Base-by-base conservation (phyloP, 495 filamentous ascomycete species). In the Sporormia fimetaria region DNA sequence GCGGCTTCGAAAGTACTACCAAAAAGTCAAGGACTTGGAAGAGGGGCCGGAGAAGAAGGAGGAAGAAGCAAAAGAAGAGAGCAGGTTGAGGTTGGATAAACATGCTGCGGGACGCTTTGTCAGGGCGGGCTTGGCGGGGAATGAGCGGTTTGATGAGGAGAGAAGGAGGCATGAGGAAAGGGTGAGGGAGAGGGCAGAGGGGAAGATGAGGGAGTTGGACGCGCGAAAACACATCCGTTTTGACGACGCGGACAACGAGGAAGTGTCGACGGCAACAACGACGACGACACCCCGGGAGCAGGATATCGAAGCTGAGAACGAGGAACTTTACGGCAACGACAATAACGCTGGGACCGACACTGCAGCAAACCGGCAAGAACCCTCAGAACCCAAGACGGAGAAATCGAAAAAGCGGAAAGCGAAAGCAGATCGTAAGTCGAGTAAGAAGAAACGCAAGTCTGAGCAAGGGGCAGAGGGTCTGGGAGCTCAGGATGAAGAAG, bases 1-100 rank as follows among this genome's bases (percentile, higher is more conserved):
- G 3, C 74, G 90, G 33, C 79, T 95, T 36, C 83, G 74, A 57
- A 80, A 87, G 58, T 95, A 95, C 61, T 87, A 92, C 55, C 75
- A 75, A n/a, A 98, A 96, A 65, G 87, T 95, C 53, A 81, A 92
- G 57, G 61, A 56, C 22, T 62, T 73, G 35, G 74, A 83, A 56
- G 61, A 49, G 1, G 63, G 61, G 67, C 37, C 14, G 37, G 40
- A 6, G 30, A 66, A 69, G 37, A 69, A 73, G 43, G 67, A 68
- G 22, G 69, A 71, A 16, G 10, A 14, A 6, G 33, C 46, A 39
- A 8, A 33, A 32, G 11, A 20, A 33, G 25, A 27, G 25, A 63
- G 26, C 5, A n/a, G n/a, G 8, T n/a, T 74, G 54, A 73, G 60
- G 5, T 63, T 98, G 16, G 81, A 98, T 52, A 93, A 83, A 52